phyloP scores from a whole-genome alignment of 495 filamentous ascomycete genomes.

The Entonaema liquescens region DNA sequence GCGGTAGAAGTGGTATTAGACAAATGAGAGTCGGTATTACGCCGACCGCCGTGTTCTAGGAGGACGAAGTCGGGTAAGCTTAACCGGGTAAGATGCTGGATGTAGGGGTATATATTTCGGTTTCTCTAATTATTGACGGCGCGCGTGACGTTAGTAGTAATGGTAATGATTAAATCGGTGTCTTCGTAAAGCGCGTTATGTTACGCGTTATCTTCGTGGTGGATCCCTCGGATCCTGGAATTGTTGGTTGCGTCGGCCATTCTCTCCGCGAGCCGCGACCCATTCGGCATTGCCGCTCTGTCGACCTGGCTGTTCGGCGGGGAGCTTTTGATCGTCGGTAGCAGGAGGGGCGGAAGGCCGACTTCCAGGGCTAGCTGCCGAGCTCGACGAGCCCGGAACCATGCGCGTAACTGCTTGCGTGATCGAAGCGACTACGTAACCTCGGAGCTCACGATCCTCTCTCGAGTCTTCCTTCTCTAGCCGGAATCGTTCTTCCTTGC shows the following conservation, averaged over 20 bases:
- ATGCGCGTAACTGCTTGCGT: conserved; percentile 63
- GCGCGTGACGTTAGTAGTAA: conserved; percentile 9
- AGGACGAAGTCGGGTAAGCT: neutral
- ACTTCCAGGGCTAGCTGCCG: conserved; percentile 36
- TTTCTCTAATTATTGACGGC: conserved; percentile 34
- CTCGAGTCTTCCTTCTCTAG: conserved; percentile 88
- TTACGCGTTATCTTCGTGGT: conserved; percentile 20
- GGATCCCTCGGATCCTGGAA: conserved; percentile 50
- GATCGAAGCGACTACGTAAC: conserved; percentile 76
- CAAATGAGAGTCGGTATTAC: conserved; percentile 40
- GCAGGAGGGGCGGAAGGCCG: conserved; percentile 21
- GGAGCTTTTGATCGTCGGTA: conserved; percentile 58
- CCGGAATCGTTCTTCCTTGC: conserved; percentile 80
- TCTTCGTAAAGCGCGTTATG: neutral
- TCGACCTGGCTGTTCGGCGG: conserved; percentile 62
- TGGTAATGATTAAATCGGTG: neutral
- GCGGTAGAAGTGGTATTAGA: conserved; percentile 32
- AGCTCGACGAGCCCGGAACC: conserved; percentile 46
- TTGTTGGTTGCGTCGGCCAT: conserved; percentile 53
- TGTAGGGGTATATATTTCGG: conserved; percentile 40
- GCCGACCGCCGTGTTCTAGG: conserved; percentile 22
- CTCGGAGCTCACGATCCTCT: conserved; percentile 84
- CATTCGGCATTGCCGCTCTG: conserved; percentile 72
- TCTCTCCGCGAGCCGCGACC: conserved; percentile 67
- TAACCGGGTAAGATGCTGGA: conserved; percentile 29